These are phyloP conservation scores for Silene latifolia DNA, from an alignment of 148 eudicot genomes.

Conservation along the genomic window DNA sequence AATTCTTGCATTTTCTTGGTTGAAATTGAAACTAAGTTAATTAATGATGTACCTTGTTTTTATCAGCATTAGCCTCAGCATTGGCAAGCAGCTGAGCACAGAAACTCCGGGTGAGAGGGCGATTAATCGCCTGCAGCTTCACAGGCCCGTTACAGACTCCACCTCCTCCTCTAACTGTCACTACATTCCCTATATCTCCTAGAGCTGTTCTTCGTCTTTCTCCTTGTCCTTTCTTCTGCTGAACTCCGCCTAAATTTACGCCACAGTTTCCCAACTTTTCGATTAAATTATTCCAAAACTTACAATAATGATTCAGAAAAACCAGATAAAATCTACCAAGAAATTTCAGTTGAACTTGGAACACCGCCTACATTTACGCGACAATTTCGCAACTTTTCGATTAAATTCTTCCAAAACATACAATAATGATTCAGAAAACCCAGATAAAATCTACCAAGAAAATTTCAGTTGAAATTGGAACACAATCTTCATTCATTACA, in stretches of 20 bases:
- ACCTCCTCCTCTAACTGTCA: constrained; percentile 2
- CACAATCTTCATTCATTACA: neutral
- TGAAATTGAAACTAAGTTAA: neutral
- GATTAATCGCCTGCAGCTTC: constrained; percentile 29
- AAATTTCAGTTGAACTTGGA: neutral
- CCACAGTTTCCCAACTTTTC: constrained; percentile 1
- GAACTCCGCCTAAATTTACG: constrained; percentile 22
- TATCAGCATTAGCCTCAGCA: constrained; percentile 39
- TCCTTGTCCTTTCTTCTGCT: constrained; percentile 31
- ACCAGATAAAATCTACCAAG: neutral
- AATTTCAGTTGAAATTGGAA: neutral
- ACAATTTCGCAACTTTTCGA: neutral
- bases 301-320: neutral
- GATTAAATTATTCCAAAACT: neutral
- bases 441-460: neutral
- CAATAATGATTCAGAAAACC: neutral
- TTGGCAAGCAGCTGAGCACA: constrained; percentile 50
- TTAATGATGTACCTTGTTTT: constrained; percentile 30
- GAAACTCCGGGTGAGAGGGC: constrained; percentile 48
- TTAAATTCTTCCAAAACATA: neutral
- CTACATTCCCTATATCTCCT: constrained; percentile 53
- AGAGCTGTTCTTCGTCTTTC: constrained; percentile 46
- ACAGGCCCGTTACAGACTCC: neutral
- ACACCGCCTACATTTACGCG: constrained; percentile 20
- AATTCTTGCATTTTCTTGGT: neutral